phyloP scores from a whole-genome alignment of 441 rosid species.

The Euphorbia celastroides region DNA sequence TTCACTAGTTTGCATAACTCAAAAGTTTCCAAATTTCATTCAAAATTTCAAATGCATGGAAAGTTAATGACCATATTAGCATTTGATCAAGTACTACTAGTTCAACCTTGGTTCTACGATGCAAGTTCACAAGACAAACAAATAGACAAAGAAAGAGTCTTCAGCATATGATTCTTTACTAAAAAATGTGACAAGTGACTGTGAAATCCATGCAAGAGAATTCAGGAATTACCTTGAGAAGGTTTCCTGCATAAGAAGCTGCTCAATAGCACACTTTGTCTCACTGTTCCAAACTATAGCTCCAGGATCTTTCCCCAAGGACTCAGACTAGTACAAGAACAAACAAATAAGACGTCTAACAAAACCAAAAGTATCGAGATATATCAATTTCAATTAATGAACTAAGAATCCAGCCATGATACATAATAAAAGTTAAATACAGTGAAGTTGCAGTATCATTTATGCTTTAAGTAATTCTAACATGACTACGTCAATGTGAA shows the following conservation, averaged over 20 bases:
- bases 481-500: not conserved
- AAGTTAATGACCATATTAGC: not conserved
- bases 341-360: conserved; percentile 1
- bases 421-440: not conserved
- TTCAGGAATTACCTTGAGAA: conserved; percentile 59
- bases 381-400: not conserved
- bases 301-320: conserved; percentile 27
- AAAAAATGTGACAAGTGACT: too few relatives aligned
- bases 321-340: conserved; percentile 11
- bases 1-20: not conserved
- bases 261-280: conserved; percentile 67
- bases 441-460: not conserved
- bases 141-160: not conserved
- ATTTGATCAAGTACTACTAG: not conserved
- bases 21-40: not conserved
- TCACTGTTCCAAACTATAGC: conserved; percentile 32
- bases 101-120: not conserved
- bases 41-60: conserved; percentile 5
- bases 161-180: not conserved
- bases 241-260: conserved; percentile 64
- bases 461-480: not conserved
- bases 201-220: not conserved
- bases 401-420: not conserved
- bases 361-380: not conserved
- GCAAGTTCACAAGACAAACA: not conserved